phyloP scores from a whole-genome alignment of 2,329 filamentous ascomycete genomes.

The Aspergillus terreus region DNA sequence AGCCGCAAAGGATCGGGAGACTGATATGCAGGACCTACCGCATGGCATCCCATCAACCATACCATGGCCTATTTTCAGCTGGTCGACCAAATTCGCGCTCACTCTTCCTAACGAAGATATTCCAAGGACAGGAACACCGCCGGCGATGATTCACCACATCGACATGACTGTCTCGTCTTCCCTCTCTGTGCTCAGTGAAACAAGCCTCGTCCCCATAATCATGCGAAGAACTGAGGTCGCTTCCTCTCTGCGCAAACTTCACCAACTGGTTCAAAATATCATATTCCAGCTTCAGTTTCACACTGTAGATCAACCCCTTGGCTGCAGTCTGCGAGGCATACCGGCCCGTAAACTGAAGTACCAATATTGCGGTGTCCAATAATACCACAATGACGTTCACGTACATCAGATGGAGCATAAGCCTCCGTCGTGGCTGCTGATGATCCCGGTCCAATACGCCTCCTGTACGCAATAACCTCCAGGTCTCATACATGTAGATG shows the following conservation, averaged over 20 bases:
- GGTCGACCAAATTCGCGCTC: not conserved
- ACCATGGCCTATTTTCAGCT: not conserved
- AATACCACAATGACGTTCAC: conserved; percentile 8
- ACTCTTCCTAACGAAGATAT: not conserved
- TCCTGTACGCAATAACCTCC: not conserved
- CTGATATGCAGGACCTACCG: no score
- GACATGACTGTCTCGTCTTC: not conserved
- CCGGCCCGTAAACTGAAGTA: conserved; percentile 8
- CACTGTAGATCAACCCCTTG: conserved; percentile 12
- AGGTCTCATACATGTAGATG: not conserved
- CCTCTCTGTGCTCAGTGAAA: not conserved
- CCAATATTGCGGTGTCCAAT: conserved; percentile 7
- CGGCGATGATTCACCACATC: not conserved
- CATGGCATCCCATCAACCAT: no score
- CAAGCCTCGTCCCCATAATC: not conserved
- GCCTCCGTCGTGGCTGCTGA: not conserved
- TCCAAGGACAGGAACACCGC: not conserved
- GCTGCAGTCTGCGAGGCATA: conserved; percentile 10
- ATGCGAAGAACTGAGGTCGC: not conserved
- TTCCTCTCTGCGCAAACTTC: not conserved
- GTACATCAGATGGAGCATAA: conserved; percentile 7
- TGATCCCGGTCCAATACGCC: not conserved
- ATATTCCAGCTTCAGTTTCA: conserved; percentile 14
- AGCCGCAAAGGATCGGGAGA: no score
- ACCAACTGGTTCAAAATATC: conserved; percentile 9